These are phyloP conservation scores for Radiomyces spectabilis DNA, from an alignment of 192 early-diverging fungal genomes.

Conservation along the genomic window DNA sequence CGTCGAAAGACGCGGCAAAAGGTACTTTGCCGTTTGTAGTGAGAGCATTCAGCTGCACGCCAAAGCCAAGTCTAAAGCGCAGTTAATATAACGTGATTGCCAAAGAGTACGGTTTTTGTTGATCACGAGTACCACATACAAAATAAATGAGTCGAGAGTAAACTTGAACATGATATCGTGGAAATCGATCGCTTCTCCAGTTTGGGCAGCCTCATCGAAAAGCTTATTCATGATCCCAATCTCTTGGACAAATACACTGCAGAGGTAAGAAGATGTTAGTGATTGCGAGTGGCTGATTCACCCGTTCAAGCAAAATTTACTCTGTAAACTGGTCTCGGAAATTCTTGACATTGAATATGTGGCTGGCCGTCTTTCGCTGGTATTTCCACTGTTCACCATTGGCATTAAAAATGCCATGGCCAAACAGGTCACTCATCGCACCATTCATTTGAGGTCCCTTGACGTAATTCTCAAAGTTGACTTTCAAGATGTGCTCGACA, in stretches of 20 bases:
- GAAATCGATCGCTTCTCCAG: conserved; percentile 27
- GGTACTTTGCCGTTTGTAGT: conserved; percentile 23
- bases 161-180: conserved; percentile 38
- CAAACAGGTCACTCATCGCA: conserved; percentile 44
- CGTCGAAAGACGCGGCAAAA: conserved; percentile 48
- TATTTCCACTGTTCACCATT: conserved; percentile 46
- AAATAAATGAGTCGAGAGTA: conserved; percentile 39
- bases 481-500: conserved; percentile 31
- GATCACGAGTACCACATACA: conserved; percentile 13
- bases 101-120: background rate
- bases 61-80: conserved; percentile 42
- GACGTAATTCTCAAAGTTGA: conserved; percentile 29
- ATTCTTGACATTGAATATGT: conserved; percentile 31
- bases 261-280: background rate
- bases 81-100: too few relatives aligned
- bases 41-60: conserved; percentile 35
- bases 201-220: conserved; percentile 20
- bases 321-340: conserved; percentile 30
- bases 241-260: conserved; percentile 25
- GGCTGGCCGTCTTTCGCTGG: conserved; percentile 46
- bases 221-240: conserved; percentile 5
- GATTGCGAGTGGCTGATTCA: too few relatives aligned
- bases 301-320: background rate
- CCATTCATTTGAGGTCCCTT: conserved; percentile 33
- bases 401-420: conserved; percentile 64